phyloP scores from a whole-genome alignment of 768 basidiomycete species.

The Butyriboletus loyo region DNA sequence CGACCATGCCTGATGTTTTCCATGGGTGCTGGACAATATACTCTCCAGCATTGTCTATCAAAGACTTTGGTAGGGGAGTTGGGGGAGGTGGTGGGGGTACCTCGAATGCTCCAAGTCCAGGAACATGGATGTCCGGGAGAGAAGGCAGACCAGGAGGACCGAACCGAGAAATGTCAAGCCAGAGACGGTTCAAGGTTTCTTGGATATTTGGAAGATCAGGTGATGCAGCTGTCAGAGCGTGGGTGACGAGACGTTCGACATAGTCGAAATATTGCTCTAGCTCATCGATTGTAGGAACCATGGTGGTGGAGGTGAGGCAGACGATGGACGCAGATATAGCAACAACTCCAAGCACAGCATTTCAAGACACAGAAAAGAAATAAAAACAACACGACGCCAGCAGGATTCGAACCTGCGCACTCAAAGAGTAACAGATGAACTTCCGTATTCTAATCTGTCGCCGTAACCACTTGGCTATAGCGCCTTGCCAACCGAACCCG shows the following conservation, averaged over 20 bases:
- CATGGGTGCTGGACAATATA: conserved; percentile 63
- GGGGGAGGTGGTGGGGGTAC: conserved; percentile 65
- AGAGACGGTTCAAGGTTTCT: conserved; percentile 65
- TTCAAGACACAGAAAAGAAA: background rate
- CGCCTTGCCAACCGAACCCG: no score
- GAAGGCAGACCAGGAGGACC: conserved; percentile 53
- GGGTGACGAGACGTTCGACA: conserved; percentile 59
- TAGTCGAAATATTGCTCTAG: conserved; percentile 69
- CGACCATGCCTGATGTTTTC: conserved; percentile 51
- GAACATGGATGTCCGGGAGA: conserved; percentile 53
- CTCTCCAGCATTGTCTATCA: conserved; percentile 43
- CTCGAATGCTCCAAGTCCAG: conserved; percentile 68
- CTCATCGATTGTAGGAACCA: conserved; percentile 52
- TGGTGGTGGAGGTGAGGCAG: conserved; percentile 6
- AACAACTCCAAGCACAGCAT: conserved; percentile 16
- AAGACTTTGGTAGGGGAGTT: conserved; percentile 48
- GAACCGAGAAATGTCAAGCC: conserved; percentile 78
- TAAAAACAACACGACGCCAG: conserved; percentile 45
- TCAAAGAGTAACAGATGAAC: conserved; percentile 62
- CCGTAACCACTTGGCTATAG: conserved; percentile 81
- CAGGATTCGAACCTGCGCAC: conserved; percentile 70
- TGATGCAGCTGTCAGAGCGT: conserved; percentile 53
- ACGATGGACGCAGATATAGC: background rate
- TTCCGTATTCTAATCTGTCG: conserved; percentile 61
- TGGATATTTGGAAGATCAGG: conserved; percentile 61